Evolutionary conservation across 202 grass and related monocot genomes (phyloP), one percentile per base, ranked within the genome.

Genomic region (Carex arenaria): DNA sequence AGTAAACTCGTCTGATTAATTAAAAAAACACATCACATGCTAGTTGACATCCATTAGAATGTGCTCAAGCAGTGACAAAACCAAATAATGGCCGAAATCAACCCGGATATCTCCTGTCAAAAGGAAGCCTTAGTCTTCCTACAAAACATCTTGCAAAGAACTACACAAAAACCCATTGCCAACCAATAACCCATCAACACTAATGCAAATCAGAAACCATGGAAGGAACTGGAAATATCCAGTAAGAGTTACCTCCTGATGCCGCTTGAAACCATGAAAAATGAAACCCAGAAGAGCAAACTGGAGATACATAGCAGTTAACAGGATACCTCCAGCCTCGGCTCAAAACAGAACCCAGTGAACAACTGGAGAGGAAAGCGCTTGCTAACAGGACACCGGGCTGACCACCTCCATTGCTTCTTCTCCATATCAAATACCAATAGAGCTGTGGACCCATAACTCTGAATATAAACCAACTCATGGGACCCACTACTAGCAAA

Each of bases 291-390:
- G 61, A 45, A 72, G 26, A 9, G 51, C 64, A 80, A 73, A 85
- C 12, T 7, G 76, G 53, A 86, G 73, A 67, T 3, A 30, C 32
- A 18, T 74, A 76, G 72, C 86, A 84, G 63, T 87, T 70, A 97
- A 76, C 85, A 59, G 70, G 78, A 40, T 60, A 97, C 92, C 75
- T 97, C 91, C 0, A 97, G 89, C 72, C 93, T 84, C 59, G 93
- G 93, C 69, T 97, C 93, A 79, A 97, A 97, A 80, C 89, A 93
- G 84, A 97, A 97, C 32, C 93, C 93, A 63, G 91, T 88, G 79
- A 97, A 97, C 79, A 97, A 89, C 72, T 97, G 91, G 31, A 97
- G 89, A 72, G 93, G 93, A 84, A 97, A 97, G 63, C 89, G 87
- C 86, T 88, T 97, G 82, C 84, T 93, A 81, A 97, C 93, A 80